Evolutionary conservation across 2,329 filamentous ascomycete genomes (phyloP), one percentile per base, ranked within the genome.

Genomic region (Colletotrichum musicola): DNA sequence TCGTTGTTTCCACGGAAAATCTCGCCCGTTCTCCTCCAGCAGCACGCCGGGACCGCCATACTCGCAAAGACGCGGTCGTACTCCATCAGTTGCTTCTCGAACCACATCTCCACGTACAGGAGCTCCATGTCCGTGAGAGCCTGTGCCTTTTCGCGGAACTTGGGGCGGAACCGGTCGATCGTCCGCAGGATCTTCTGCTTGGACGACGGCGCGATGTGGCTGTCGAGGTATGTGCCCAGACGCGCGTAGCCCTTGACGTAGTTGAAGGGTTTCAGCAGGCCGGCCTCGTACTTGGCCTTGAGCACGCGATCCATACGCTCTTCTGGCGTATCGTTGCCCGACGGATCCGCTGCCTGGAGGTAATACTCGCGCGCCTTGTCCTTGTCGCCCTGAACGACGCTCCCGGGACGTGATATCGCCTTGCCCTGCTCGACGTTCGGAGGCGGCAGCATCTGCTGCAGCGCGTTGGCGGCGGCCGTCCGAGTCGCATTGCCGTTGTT

Each of bases 61-160:
- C 94, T 97, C 2, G 96, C 96, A 82, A 99, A 99, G 1, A 99
- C 95, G 38, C 96, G 93, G 76, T 99, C 96, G 75, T 98, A 98
- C 77, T 98, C 96, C 92, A 98, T 96, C 73, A 99, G 82, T 71
- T 93, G 96, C 75, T 92, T 90, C 80, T 99, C 96, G 77, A 99
- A 98, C 95, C 96, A 98, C 94, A 98, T 98, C 81, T 99, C 96
- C 12, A 98, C 95, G 68, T 95, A 90, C 30, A 98, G 91, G 27
- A 99, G 88, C 80, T 99, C 94, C 78, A 98, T 93, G 80, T 99
- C 96, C 2, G 93, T 98, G 76, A 98, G 84, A 40, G 87, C 91
- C 72, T 98, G 94, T 78, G 97, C 95, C 81, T 97, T 94, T 80
- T 98, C 95, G 71, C 96, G 89, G 76, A 99, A 99, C 77, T 97